phyloP scores from a whole-genome alignment of 2,329 filamentous ascomycete genomes.

The Rachicladosporium sp. region DNA sequence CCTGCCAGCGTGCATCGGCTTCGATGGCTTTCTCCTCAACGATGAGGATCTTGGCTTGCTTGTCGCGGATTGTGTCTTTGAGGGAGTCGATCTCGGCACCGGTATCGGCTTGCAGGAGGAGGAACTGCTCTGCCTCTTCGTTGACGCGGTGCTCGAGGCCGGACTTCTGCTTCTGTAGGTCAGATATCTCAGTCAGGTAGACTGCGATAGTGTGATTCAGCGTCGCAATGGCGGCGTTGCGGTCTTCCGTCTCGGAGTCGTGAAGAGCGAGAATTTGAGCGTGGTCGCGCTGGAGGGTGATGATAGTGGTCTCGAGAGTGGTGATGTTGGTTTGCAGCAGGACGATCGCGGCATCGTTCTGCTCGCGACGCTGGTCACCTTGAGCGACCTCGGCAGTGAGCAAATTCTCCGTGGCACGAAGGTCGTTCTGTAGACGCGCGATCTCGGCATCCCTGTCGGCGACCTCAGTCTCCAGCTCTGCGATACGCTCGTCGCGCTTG shows the following conservation, averaged over 20 bases:
- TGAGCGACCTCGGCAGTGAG: conserved; percentile 10
- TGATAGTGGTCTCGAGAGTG: conserved; percentile 15
- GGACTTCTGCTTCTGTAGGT: conserved; percentile 17
- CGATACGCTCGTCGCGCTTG: conserved; percentile 21
- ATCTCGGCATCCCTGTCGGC: conserved; percentile 15
- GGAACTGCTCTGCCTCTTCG: conserved; percentile 23
- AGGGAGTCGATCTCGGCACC: conserved; percentile 21
- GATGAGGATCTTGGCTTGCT: conserved; percentile 22
- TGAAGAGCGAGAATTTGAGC: conserved; percentile 15
- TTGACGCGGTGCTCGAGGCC: conserved; percentile 24
- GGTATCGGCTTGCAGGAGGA: conserved; percentile 21
- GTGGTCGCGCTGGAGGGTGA: conserved; percentile 14
- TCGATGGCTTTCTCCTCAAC: conserved; percentile 21
- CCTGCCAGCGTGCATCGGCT: conserved; percentile 30
- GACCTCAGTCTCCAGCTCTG: conserved; percentile 15
- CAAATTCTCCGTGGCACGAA: conserved; percentile 13
- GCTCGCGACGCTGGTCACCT: conserved; percentile 11
- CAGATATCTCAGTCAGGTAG: conserved; percentile 10
- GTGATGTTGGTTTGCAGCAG: conserved; percentile 14
- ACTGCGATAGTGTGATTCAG: conserved; percentile 17
- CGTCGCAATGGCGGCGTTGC: conserved; percentile 20
- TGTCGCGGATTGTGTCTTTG: conserved; percentile 18
- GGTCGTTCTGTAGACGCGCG: conserved; percentile 14
- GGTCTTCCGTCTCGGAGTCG: conserved; percentile 21
- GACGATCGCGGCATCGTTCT: conserved; percentile 17